Evolutionary conservation across 768 basidiomycete genomes (phyloP).

Genomic region (Gymnopilus dilepis): DNA sequence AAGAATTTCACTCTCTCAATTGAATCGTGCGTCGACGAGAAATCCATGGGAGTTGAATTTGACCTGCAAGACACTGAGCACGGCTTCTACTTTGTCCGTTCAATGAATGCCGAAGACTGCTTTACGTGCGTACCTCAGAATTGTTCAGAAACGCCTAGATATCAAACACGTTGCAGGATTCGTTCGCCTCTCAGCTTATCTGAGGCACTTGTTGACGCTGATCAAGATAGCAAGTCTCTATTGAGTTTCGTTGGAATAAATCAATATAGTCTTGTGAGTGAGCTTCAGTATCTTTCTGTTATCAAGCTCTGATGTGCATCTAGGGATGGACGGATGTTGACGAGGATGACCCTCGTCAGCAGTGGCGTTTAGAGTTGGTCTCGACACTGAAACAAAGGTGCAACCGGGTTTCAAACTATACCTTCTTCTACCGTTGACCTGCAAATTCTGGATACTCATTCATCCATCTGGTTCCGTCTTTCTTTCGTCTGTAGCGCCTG

Average conservation of each 20-base stretch:
- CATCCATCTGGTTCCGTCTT: too few relatives aligned
- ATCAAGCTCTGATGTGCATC: background rate
- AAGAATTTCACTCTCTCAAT: background rate
- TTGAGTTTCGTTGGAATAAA: background rate
- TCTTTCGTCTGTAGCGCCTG: too few relatives aligned
- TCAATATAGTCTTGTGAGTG: background rate
- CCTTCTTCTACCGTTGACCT: too few relatives aligned
- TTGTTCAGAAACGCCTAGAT: background rate
- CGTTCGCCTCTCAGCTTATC: background rate
- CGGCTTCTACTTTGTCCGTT: background rate
- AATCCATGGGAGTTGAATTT: background rate
- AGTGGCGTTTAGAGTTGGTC: background rate
- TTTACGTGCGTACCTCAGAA: background rate
- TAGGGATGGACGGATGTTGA: background rate
- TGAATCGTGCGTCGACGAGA: background rate
- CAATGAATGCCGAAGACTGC: background rate
- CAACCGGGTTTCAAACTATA: too few relatives aligned
- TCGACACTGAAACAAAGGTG: background rate
- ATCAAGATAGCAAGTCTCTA: background rate
- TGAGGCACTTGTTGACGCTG: background rate
- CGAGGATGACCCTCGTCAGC: background rate
- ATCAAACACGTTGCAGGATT: background rate
- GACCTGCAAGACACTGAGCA: background rate
- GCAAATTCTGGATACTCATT: too few relatives aligned
- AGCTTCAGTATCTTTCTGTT: background rate